phyloP scores from a whole-genome alignment of 345 rosid genomes.

The Eucalyptus decipiens region DNA sequence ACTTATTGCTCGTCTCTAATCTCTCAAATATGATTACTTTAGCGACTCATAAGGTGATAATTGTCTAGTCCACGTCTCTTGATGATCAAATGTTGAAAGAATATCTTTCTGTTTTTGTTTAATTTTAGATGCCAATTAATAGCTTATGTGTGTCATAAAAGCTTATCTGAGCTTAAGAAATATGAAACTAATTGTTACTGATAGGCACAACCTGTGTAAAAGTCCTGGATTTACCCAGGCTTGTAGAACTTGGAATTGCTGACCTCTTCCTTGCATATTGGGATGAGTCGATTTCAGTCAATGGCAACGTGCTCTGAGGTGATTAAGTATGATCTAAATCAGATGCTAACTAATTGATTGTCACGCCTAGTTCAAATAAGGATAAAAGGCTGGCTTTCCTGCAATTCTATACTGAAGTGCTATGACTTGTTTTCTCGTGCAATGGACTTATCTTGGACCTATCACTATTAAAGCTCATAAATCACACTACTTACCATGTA shows the following conservation, averaged over 20 bases:
- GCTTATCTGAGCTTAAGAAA: not conserved
- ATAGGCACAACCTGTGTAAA: not conserved
- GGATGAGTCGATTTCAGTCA: not conserved
- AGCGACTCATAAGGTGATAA: not conserved
- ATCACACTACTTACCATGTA: not conserved
- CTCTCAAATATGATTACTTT: not conserved
- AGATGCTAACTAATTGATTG: not conserved
- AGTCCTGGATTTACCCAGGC: not conserved
- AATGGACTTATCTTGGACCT: not conserved
- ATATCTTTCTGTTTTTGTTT: not conserved
- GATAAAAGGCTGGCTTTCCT: not conserved
- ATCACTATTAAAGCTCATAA: not conserved
- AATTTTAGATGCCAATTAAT: not conserved
- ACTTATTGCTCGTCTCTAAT: not conserved
- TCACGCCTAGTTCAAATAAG: not conserved
- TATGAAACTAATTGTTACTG: not conserved
- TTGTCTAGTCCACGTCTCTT: not conserved
- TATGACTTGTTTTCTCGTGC: not conserved
- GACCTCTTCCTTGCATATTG: not conserved
- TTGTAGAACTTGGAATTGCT: not conserved
- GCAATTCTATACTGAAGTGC: not conserved
- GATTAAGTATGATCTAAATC: not conserved
- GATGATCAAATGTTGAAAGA: not conserved
- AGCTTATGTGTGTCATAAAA: not conserved
- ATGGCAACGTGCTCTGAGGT: not conserved